Base-by-base conservation (phyloP, 768 basidiomycete species). In the Holtermannia corniformis region DNA sequence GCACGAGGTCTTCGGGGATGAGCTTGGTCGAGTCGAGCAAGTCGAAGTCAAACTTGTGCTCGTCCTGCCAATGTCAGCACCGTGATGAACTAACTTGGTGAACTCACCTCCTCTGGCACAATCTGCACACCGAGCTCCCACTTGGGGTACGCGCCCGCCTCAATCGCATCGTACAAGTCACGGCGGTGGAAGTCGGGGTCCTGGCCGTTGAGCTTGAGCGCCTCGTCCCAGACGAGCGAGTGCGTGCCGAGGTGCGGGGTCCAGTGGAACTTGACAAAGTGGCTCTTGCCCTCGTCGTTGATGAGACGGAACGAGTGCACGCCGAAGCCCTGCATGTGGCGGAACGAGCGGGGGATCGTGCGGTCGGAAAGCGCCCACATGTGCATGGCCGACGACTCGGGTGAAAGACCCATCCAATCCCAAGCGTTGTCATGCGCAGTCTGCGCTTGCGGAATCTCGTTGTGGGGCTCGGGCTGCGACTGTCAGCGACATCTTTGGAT, bases 111-210 rank as follows among this genome's bases (percentile, higher is more conserved):
- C 65, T 87, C 80, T 19, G 82, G 75, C 42, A 93, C 79, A 41
- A 77, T 66, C 63, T 88, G 86, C 5, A 93, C 82, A 26, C 80
- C 83, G 28, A 93, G 77, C 49, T 80, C 83, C 83, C 84, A 93
- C 66, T 80, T 84, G 5, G 90, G 82, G 63, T 76, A 83, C 1
- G 77, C 76, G 2, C 84, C 86, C 25, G 75, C 78, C 28, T 80
- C 75, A 56, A 93, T 90, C 4, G 89, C 88, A 61, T 91, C 89
- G 48, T 80, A 79, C 2, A 92, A 73, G 64, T 92, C 88, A 64
- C 89, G 85, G 26, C 87, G 81, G 58, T 90, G 88, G 73, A 86
- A 92, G 70, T 91, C 88, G 12, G 90, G 88, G 70, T 92, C 89
- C 68, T 89, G 86, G 11, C 72, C 72, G 28, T 56, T 61, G 41